Percentiles rank a stretch among this genome's conserved stretches.
These are phyloP conservation scores for Sugiyamaella lignohabitans DNA, from an alignment of 805 yeast species.

Conservation along the genomic window DNA sequence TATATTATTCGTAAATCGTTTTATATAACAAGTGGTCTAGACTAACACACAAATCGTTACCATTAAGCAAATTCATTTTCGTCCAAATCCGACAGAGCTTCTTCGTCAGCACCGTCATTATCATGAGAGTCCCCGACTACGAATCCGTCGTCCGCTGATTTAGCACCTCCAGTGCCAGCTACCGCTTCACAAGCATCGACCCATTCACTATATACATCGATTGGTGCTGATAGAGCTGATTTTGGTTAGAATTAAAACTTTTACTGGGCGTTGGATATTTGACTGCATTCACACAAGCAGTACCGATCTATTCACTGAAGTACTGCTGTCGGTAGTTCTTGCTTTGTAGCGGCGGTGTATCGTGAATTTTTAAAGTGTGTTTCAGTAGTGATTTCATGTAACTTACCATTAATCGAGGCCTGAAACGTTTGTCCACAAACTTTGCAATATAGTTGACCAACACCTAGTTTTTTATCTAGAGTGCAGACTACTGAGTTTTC, in stretches of 20 bases:
- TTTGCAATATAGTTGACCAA: constrained; percentile 83
- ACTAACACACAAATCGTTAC: too few species aligned
- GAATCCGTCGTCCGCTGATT: constrained; percentile 21
- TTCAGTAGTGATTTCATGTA: neutral
- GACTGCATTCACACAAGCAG: neutral
- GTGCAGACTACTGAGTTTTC: constrained; percentile 86
- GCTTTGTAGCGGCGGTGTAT: too few species aligned
- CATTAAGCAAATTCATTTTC: constrained; percentile 12
- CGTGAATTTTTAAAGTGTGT: neutral
- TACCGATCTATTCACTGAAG: neutral
- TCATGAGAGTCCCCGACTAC: constrained; percentile 17
- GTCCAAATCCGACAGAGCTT: constrained; percentile 23
- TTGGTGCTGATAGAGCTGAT: constrained; percentile 61
- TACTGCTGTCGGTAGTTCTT: neutral
- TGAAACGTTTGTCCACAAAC: constrained; percentile 93
- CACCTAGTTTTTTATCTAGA: constrained; percentile 75
- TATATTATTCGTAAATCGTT: neutral
- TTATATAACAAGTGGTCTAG: neutral
- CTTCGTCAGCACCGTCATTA: constrained; percentile 23
- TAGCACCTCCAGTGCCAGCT: constrained; percentile 48
- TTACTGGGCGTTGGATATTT: constrained; percentile 14
- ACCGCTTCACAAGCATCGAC: constrained; percentile 91
- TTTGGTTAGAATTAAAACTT: neutral
- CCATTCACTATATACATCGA: constrained; percentile 96
- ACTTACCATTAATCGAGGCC: constrained; percentile 59